Evolutionary conservation across 1,139 yeast genomes (phyloP), one percentile per base, ranked within the genome.

Genomic region (Sugiyamaella japonica): DNA sequence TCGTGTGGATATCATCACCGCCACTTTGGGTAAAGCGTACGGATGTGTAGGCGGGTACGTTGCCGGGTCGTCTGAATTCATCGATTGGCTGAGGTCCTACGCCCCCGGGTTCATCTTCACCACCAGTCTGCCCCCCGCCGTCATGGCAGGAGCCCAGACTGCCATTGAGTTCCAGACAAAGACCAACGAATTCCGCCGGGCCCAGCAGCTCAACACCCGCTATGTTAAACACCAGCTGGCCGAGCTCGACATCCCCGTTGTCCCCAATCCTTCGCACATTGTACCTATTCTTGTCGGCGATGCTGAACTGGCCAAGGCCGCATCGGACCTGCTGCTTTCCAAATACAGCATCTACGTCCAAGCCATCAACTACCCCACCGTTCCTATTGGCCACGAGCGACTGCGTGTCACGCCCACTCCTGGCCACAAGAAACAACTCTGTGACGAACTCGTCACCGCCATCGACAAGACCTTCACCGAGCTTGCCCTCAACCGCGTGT

Each of bases 31-130:
- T 73, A 93, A 93, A 74, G 95, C 99, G 16, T 93, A 84, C 66
- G 99, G 98, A 67, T 82, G 91, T 54, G 97, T 93, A 59, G 99
- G 99, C 66, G 99, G 99, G 56, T 93, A 93, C 72, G 85, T 93
- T 62, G 96, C 99, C 55, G 98, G 95, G 45, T 86, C 88, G 51
- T 81, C 85, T 51, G 79, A 80, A 62, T 78, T 91, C 72, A 82
- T 91, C 65, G 99, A 93, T 75, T 91, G 97, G 96, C 77, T 93
- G 63, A 84, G 99, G 74, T 90, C 97, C 3, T 89, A 84, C 67
- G 95, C 99, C 36, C 98, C 98, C 49, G 99, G 99, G 12, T 93
- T 93, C 72, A 93, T 93, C 66, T 93, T 93, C 75, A 93, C 99
- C 61, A 93, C 99, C 10, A 78, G 96, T 39, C 81, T 93, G 61